These are phyloP conservation scores for Boletus rubescentipes DNA, from an alignment of 768 basidiomycete genomes.

Conservation along the genomic window DNA sequence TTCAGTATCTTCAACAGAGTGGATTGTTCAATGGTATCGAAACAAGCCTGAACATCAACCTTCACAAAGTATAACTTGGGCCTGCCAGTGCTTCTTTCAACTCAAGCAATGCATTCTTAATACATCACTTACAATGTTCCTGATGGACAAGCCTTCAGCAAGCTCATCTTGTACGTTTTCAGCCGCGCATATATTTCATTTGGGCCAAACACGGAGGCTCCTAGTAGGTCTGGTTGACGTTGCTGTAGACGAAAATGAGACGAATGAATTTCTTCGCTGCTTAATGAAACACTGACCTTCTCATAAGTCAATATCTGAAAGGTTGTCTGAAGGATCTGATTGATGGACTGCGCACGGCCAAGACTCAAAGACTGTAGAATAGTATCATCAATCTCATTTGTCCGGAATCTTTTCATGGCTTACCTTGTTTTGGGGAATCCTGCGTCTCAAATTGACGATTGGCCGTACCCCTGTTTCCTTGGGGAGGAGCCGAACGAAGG, in stretches of 20 bases:
- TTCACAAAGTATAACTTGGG: slow-evolving; percentile 95
- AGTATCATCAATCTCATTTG: neutral
- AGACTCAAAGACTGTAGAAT: slow-evolving; percentile 32
- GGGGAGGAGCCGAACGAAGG: slow-evolving; percentile 85
- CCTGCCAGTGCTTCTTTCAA: slow-evolving; percentile 38
- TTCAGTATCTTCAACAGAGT: slow-evolving; percentile 78
- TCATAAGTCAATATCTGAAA: slow-evolving; percentile 89
- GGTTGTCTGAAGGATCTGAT: slow-evolving; percentile 78
- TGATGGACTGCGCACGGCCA: slow-evolving; percentile 64
- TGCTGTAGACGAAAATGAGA: slow-evolving; percentile 43
- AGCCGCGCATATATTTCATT: slow-evolving; percentile 80
- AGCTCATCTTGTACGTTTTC: slow-evolving; percentile 62
- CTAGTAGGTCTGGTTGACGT: slow-evolving; percentile 60
- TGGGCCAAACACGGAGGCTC: slow-evolving; percentile 78
- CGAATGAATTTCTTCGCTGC: neutral
- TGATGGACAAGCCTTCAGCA: slow-evolving; percentile 38
- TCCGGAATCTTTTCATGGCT: neutral
- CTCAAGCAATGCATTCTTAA: neutral
- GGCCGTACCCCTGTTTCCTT: slow-evolving; percentile 95
- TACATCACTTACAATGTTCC: slow-evolving; percentile 52
- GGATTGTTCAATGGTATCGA: slow-evolving; percentile 92
- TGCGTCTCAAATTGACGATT: slow-evolving; percentile 85
- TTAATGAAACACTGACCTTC: slow-evolving; percentile 48
- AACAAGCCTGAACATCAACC: slow-evolving; percentile 93
- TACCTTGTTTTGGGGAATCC: slow-evolving; percentile 40